Conservation (phyloP, 2,329 filamentous ascomycete species). For the Didymella sp. region DNA sequence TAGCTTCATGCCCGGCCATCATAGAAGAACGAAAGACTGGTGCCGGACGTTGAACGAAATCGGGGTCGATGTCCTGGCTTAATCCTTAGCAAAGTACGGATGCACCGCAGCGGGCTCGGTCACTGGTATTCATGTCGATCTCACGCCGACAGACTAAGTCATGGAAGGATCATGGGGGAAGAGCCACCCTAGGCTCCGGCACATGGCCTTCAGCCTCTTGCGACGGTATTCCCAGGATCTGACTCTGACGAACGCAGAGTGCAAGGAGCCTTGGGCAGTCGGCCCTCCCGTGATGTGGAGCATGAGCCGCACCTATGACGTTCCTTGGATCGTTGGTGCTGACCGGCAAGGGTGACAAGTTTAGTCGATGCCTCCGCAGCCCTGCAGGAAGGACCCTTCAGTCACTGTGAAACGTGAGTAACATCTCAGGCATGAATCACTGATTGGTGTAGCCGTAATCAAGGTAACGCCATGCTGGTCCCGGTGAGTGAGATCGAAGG, state of each 20-base stretch:
- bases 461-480: slow-evolving; percentile 26
- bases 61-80: slow-evolving; percentile 11
- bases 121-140: slow-evolving; percentile 10
- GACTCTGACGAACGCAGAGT: neutral
- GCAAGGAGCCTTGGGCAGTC: slow-evolving; percentile 28
- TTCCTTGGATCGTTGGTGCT: slow-evolving; percentile 20
- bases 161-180: slow-evolving; percentile 5
- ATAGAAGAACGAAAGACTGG: slow-evolving; percentile 3
- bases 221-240: neutral
- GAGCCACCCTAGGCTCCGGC: slow-evolving; percentile 2
- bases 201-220: slow-evolving; percentile 16
- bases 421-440: neutral
- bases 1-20: neutral
- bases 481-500: slow-evolving; percentile 23
- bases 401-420: slow-evolving; percentile 17
- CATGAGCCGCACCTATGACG: slow-evolving; percentile 33
- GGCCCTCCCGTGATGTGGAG: slow-evolving; percentile 38
- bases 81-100: slow-evolving; percentile 10
- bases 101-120: slow-evolving; percentile 6
- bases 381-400: slow-evolving; percentile 23
- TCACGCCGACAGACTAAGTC: slow-evolving; percentile 12
- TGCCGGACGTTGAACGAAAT: slow-evolving; percentile 14
- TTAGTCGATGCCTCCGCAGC: slow-evolving; percentile 27
- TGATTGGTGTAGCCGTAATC: slow-evolving; percentile 19
- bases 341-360: slow-evolving; percentile 25